A percentile compares a stretch with the other conserved stretches of the same genome.
phyloP scores from a whole-genome alignment of 2,329 filamentous ascomycete genomes.

The Cladosporium sp. region DNA sequence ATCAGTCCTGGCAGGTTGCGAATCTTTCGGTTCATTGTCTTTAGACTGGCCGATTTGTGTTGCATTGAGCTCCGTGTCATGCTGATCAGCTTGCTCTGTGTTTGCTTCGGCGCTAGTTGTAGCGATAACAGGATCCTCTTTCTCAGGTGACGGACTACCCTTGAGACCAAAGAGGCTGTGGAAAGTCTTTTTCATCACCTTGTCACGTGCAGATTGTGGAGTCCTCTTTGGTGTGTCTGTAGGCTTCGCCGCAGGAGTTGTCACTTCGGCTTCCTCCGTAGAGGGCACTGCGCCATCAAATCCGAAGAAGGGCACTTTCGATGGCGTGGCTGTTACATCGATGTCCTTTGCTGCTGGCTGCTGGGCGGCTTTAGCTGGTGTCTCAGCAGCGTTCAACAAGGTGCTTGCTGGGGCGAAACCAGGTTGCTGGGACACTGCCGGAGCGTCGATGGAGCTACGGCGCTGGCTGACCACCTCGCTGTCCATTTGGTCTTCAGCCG shows the following conservation, averaged over 20 bases:
- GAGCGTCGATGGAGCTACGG: not conserved
- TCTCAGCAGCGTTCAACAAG: not conserved
- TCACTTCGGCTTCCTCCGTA: slow-evolving; percentile 1
- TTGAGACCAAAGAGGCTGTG: slow-evolving; percentile 35
- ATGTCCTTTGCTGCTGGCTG: not conserved
- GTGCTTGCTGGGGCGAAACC: slow-evolving; percentile 9
- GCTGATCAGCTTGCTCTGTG: too few species aligned
- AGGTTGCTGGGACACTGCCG: not conserved
- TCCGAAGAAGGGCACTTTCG: slow-evolving; percentile 19
- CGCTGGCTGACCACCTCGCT: not conserved
- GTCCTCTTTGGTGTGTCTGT: slow-evolving; percentile 21
- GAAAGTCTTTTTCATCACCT: slow-evolving; percentile 33
- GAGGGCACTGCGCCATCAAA: slow-evolving; percentile 24
- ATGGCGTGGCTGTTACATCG: not conserved
- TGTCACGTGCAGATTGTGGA: slow-evolving; percentile 29
- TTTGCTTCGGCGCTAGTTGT: not conserved
- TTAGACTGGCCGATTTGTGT: not conserved
- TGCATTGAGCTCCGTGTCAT: not conserved
- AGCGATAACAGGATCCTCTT: slow-evolving; percentile 7
- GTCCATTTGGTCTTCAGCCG: not conserved
- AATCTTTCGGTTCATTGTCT: not conserved
- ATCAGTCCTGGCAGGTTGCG: not conserved
- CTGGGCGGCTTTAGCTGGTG: not conserved
- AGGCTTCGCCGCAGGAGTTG: slow-evolving; percentile 3
- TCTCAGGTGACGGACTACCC: slow-evolving; percentile 29